A percentile compares a stretch with the other conserved stretches of the same genome.
phyloP scores from a whole-genome alignment of 805 yeast genomes.

The Brettanomyces bruxellensis region DNA sequence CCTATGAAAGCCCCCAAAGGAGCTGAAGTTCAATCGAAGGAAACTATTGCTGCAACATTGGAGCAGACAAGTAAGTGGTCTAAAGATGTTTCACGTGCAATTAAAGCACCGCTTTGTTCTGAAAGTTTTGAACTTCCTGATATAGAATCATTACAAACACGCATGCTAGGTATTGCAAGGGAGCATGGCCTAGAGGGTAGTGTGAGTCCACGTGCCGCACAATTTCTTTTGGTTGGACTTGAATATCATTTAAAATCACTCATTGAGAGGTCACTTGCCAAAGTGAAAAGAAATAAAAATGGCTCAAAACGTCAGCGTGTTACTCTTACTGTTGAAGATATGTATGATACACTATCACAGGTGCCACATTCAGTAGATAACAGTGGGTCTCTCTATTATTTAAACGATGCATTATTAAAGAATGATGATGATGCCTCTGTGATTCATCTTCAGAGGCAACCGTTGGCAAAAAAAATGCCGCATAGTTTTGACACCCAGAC shows the following conservation, averaged over 20 bases:
- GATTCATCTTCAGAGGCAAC: conserved; percentile 6
- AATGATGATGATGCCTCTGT: conserved; percentile 44
- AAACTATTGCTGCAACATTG: conserved; percentile 2
- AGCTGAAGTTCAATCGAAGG: not conserved
- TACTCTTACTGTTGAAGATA: conserved; percentile 55
- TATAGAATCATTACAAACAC: conserved; percentile 50
- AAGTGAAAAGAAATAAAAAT: conserved; percentile 46
- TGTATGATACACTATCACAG: conserved; percentile 53
- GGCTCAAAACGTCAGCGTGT: conserved; percentile 25
- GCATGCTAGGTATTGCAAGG: conserved; percentile 75
- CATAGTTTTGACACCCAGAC: too few relatives aligned
- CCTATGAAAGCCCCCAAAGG: conserved; percentile 38
- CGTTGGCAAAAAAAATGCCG: too few relatives aligned
- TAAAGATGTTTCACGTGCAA: conserved; percentile 82
- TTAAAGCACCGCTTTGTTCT: conserved; percentile 70
- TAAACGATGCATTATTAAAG: conserved; percentile 39
- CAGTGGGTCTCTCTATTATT: conserved; percentile 46
- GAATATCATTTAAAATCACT: conserved; percentile 72
- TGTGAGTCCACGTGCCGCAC: conserved; percentile 70
- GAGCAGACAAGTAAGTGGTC: conserved; percentile 71
- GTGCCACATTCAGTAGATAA: conserved; percentile 65
- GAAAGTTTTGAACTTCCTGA: conserved; percentile 83
- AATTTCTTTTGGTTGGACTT: conserved; percentile 67
- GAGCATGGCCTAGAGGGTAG: conserved; percentile 85
- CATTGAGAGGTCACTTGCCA: conserved; percentile 66